Evolutionary conservation across 2,329 filamentous ascomycete species (phyloP).

Genomic region (Diaporthe velutina): DNA sequence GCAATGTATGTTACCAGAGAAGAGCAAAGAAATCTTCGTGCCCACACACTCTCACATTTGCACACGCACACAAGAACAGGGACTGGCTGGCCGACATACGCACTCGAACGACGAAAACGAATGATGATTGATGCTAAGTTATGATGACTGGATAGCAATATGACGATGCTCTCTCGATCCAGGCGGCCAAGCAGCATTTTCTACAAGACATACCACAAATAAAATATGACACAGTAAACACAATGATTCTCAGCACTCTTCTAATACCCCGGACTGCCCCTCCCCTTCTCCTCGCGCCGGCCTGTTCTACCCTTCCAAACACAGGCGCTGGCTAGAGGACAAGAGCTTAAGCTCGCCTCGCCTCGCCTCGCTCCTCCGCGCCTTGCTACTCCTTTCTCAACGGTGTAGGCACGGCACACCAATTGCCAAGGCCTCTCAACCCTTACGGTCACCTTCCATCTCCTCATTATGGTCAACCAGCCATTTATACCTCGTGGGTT

Average conservation of each 20-base stretch:
- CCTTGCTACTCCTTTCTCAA: neutral
- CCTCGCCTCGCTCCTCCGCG: neutral
- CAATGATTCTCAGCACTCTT: neutral
- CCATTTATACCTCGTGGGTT: too few species aligned
- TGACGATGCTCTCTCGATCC: neutral
- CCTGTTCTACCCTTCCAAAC: too few species aligned
- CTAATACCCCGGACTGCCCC: neutral
- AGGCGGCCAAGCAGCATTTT: neutral
- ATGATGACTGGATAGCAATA: neutral
- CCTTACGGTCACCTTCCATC: neutral
- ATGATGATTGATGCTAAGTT: neutral
- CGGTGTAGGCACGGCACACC: neutral
- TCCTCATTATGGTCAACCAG: neutral
- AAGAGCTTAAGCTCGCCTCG: neutral
- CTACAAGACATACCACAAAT: neutral
- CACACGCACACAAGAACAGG: neutral
- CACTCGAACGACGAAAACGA: neutral
- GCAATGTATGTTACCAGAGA: too few species aligned
- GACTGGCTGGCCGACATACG: neutral
- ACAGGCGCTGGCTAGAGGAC: neutral
- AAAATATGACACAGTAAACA: constrained; percentile 3
- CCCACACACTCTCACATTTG: too few species aligned
- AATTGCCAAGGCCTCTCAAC: neutral
- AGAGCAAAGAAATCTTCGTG: too few species aligned
- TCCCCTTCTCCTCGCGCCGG: neutral